These are phyloP conservation scores for Torulaspora maleeae DNA, from an alignment of 805 yeast genomes.

Conservation along the genomic window DNA sequence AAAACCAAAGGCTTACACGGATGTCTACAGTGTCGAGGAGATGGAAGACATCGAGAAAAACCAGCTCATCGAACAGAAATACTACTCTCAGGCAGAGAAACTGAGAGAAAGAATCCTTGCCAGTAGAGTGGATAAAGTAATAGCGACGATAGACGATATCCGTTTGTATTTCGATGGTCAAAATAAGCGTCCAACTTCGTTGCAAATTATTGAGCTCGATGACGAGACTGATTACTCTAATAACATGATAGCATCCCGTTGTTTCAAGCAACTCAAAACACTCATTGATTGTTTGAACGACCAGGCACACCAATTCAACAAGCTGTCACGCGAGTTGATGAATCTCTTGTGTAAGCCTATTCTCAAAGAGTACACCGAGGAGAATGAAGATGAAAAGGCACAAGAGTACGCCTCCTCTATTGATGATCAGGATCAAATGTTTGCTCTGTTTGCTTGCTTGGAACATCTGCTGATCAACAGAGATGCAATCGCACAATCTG, in stretches of 20 bases:
- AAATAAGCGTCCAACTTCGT: slow-evolving; percentile 6
- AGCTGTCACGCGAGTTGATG: slow-evolving; percentile 14
- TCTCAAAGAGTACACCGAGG: slow-evolving; percentile 23
- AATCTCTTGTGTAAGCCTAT: slow-evolving; percentile 29
- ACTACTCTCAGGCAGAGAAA: slow-evolving; percentile 57
- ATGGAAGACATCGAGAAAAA: slow-evolving; percentile 31
- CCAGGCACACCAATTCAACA: slow-evolving; percentile 28
- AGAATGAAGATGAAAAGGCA: slow-evolving; percentile 47
- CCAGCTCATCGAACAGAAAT: slow-evolving; percentile 46
- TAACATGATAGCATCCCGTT: slow-evolving; percentile 19
- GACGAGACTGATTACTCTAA: slow-evolving; percentile 20
- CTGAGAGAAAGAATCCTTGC: slow-evolving; percentile 50
- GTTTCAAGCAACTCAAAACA: slow-evolving; percentile 20
- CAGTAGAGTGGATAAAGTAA: slow-evolving; percentile 34
- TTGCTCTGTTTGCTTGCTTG: slow-evolving; percentile 51
- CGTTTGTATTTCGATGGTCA: slow-evolving; percentile 15
- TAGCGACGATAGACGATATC: slow-evolving; percentile 25
- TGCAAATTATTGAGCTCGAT: slow-evolving; percentile 17
- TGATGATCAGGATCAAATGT: slow-evolving; percentile 67
- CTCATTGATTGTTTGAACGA: slow-evolving; percentile 20
- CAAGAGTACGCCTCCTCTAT: slow-evolving; percentile 75
- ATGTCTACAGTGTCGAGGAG: slow-evolving; percentile 28
- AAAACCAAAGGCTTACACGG: slow-evolving; percentile 17
- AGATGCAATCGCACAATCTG: slow-evolving; percentile 25
- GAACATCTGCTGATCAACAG: slow-evolving; percentile 47